Evolutionary conservation across 257 asterid species (phyloP), one percentile per base, ranked within the genome.

Genomic region (Vinca minor): DNA sequence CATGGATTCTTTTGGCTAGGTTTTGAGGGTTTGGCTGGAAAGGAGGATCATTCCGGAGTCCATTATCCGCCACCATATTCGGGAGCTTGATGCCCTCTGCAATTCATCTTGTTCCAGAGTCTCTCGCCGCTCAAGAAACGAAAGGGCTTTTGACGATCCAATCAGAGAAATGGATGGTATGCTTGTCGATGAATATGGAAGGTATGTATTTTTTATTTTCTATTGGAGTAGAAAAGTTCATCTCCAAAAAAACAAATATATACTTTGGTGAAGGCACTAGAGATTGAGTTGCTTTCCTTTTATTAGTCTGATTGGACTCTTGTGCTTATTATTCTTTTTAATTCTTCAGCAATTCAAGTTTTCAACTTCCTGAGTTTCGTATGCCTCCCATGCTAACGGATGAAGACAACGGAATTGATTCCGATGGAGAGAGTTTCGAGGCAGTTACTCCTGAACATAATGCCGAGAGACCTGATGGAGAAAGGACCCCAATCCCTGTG

Each of bases 121-220:
- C 45, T 79, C 76, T 65, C n/a, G n/a, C n/a, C n/a, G n/a, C n/a
- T 71, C 69, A 60, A 78, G 95, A 73, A 85, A 84, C 56, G 97
- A 90, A 71, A 82, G 97, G 77, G 76, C 97, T 68, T 79, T 87
- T 71, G 97, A 90, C 71, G 97, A 90, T 68, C 97, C 97, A 62
- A 76, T 87, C 32, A 78, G 97, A 78, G 83, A 85, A 77, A 85
- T 90, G 97, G 95, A 84, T 82, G 97, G 97, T 41, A 90, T 90
- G 97, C 78, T 46, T 69, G 97, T 89, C 25, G 95, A 90, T 66
- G 97, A 90, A 77, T 90, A 90, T 68, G 97, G 97, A 76, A 90
- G 97, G 97, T 89, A 74, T 62, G 55, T 26, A 25, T 25, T 28
- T 21, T 59, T 53, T 15, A 32, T 1, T 44, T 57, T 65, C n/a